Evolutionary conservation across 371 early-diverging fungal species (phyloP), one percentile per base, ranked within the genome.

Genomic region (Zopfochytrium polystomum): DNA sequence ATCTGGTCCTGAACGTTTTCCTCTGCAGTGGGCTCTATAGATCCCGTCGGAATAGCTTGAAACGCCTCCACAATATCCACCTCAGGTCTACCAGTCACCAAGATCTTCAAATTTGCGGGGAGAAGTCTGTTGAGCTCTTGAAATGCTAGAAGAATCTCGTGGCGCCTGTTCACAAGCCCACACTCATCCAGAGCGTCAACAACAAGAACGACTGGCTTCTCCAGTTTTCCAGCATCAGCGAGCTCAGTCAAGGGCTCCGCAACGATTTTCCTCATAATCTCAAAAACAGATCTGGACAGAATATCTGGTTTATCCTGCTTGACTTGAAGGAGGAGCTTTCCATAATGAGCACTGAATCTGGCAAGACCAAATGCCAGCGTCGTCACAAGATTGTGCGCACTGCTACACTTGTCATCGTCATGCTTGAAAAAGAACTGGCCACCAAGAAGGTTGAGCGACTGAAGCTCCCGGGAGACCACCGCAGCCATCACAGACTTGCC

Each of bases 161-260:
- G 42, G 23, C 66, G 66, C 35, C 25, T 30, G 18, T 44, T 48
- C 27, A 25, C 27, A 15, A 52, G 25, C 15, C 65, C 65, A 33
- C 69, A 68, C 42, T 66, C 66, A 51, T 66, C 66, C 18, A 66
- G 35, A 4, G 66, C 66, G 35, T 66, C 66, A 20, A 62, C 57
- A 3, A 66, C 62, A 26, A 66, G 42, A 4, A 61, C 62, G 7
- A 63, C 55, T 23, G 62, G 55, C 32, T 33, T 33, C 6, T 27
- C 32, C 30, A 22, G 22, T 9, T 35, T n/a, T n/a, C 22, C 52
- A 52, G n/a, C n/a, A n/a, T 60, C 29, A 11, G 42, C 25, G 7
- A 55, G 22, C 13, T 30, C 7, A 3, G 25, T 29, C 13, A 60
- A 25, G 4, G 60, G 60, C 29, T 52, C 44, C 25, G 32, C 23